phyloP scores from a whole-genome alignment of 176 grass and related monocot species.

The Thinopyrum elongatum region DNA sequence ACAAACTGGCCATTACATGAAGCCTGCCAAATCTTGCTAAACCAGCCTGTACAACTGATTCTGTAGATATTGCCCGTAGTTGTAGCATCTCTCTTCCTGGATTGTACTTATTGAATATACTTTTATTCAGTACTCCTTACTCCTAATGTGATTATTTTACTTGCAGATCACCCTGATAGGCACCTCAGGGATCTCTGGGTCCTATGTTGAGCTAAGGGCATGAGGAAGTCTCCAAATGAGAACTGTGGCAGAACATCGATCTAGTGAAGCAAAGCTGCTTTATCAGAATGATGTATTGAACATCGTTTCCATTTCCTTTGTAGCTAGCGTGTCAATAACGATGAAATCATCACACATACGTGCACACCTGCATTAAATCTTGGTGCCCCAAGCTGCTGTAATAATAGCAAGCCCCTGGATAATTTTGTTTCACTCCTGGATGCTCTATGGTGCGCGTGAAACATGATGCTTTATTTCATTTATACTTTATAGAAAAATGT shows the following conservation, averaged over 20 bases:
- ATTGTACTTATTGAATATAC: background rate
- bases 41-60: too few relatives aligned
- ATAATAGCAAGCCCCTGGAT: slow-evolving; percentile 16
- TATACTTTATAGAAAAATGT: too few relatives aligned
- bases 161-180: slow-evolving; percentile 84
- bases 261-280: slow-evolving; percentile 2
- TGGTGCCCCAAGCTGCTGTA: slow-evolving; percentile 10
- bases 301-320: slow-evolving; percentile 7
- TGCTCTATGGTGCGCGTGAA: too few relatives aligned
- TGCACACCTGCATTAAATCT: background rate
- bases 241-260: background rate
- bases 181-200: slow-evolving; percentile 93
- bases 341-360: background rate
- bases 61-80: too few relatives aligned
- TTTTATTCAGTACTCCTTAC: background rate
- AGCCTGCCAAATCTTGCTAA: background rate
- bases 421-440: background rate
- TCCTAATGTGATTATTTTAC: background rate
- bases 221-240: slow-evolving; percentile 34
- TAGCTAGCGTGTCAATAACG: slow-evolving; percentile 35
- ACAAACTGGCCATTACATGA: background rate
- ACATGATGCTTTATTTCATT: too few relatives aligned
- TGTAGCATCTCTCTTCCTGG: too few relatives aligned
- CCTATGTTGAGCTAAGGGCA: slow-evolving; percentile 85
- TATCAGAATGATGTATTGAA: background rate